These are phyloP conservation scores for Thraustochytrium sp. DNA, from an alignment of 352 stramenopile genomes.

Conservation along the genomic window DNA sequence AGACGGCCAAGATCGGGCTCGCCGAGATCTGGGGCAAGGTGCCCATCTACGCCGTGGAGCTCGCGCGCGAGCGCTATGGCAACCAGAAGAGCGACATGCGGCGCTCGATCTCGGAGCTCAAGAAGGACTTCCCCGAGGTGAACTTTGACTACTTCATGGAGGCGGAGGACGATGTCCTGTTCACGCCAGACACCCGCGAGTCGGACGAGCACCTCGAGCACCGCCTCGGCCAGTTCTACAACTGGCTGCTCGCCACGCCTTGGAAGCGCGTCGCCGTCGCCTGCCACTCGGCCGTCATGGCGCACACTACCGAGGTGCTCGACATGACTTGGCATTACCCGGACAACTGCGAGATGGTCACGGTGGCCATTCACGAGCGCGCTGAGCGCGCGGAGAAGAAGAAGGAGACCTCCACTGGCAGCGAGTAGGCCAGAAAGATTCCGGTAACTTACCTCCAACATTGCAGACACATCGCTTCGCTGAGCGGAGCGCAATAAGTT, in stretches of 20 bases:
- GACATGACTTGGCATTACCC: background rate
- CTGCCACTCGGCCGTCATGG: slow-evolving; percentile 21
- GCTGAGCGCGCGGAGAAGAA: too few species aligned
- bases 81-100: slow-evolving; percentile 40
- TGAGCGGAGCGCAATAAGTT: too few species aligned
- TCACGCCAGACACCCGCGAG: background rate
- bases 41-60: slow-evolving; percentile 27
- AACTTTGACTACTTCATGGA: slow-evolving; percentile 39
- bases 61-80: slow-evolving; percentile 12
- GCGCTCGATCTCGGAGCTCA: background rate
- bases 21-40: slow-evolving; percentile 4
- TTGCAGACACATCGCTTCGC: too few species aligned
- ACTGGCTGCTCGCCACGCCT: slow-evolving; percentile 6
- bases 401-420: too few species aligned
- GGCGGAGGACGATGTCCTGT: background rate
- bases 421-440: too few species aligned
- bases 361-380: background rate
- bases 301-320: background rate
- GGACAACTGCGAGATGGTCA: background rate
- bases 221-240: slow-evolving; percentile 18
- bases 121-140: slow-evolving; percentile 2
- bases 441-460: too few species aligned
- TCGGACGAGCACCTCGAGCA: slow-evolving; percentile 6
- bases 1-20: slow-evolving; percentile 27
- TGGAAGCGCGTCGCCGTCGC: slow-evolving; percentile 10